phyloP scores from a whole-genome alignment of 768 basidiomycete species.

The Tremella fuciformis region DNA sequence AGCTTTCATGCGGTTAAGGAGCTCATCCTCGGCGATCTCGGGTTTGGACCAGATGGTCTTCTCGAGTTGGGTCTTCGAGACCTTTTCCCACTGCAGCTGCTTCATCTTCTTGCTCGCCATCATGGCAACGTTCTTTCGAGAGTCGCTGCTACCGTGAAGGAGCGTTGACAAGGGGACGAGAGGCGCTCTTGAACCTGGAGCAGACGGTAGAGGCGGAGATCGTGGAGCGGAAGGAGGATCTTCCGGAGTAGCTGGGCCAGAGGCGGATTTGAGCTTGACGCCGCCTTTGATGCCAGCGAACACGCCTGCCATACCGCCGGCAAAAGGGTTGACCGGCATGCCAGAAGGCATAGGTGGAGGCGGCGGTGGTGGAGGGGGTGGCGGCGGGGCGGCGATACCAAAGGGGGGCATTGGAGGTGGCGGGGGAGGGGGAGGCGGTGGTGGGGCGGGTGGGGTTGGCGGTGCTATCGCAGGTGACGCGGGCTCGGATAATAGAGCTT shows the following conservation, averaged over 20 bases:
- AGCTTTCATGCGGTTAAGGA: constrained; percentile 72
- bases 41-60: constrained; percentile 78
- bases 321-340: neutral
- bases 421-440: constrained; percentile 49
- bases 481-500: constrained; percentile 29
- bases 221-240: constrained; percentile 5
- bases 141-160: constrained; percentile 39
- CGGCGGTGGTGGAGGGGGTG: constrained; percentile 27
- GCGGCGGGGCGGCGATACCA: constrained; percentile 22
- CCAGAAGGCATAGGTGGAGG: constrained; percentile 25
- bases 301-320: constrained; percentile 37
- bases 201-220: constrained; percentile 12
- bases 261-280: constrained; percentile 32
- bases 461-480: constrained; percentile 29
- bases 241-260: neutral
- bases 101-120: constrained; percentile 92
- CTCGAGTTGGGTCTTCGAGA: constrained; percentile 79
- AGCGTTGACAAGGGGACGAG: constrained; percentile 46
- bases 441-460: constrained; percentile 37
- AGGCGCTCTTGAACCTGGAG: constrained; percentile 23
- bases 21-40: constrained; percentile 65
- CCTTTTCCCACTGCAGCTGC: constrained; percentile 96
- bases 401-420: constrained; percentile 37
- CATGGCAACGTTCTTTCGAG: constrained; percentile 78
- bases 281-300: constrained; percentile 46